These are phyloP conservation scores for Talaromyces marneffei DNA, from an alignment of 2,329 filamentous ascomycete species.

Conservation along the genomic window DNA sequence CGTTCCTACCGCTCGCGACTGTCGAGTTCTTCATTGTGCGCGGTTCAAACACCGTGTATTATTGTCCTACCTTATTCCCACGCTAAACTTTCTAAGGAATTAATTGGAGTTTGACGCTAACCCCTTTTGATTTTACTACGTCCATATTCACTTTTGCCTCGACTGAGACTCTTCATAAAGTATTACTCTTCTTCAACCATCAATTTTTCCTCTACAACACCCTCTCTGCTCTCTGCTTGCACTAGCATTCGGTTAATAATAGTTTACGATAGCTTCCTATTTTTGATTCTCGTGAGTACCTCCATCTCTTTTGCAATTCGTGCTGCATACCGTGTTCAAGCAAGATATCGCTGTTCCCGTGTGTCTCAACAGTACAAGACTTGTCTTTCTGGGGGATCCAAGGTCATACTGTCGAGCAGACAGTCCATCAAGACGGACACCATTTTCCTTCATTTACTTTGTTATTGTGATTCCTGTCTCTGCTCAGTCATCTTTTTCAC, in stretches of 20 bases:
- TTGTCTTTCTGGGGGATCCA: background rate
- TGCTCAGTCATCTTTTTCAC: background rate
- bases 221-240: background rate
- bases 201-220: background rate
- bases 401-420: background rate
- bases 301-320: background rate
- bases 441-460: background rate
- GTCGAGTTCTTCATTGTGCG: background rate
- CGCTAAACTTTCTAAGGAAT: background rate
- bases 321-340: background rate
- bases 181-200: background rate
- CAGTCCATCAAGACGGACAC: background rate
- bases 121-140: background rate
- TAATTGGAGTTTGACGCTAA: conserved; percentile 3
- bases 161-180: background rate
- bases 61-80: background rate
- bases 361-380: background rate
- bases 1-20: background rate
- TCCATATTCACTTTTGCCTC: conserved; percentile 3
- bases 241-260: background rate
- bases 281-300: background rate
- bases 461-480: background rate
- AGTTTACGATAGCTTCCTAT: background rate
- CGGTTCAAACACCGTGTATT: background rate
- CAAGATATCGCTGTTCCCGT: background rate